Percentiles rank a stretch among this genome's conserved stretches.
Evolutionary conservation across 441 rosid species (phyloP).

Genomic region (Populus hybrid): DNA sequence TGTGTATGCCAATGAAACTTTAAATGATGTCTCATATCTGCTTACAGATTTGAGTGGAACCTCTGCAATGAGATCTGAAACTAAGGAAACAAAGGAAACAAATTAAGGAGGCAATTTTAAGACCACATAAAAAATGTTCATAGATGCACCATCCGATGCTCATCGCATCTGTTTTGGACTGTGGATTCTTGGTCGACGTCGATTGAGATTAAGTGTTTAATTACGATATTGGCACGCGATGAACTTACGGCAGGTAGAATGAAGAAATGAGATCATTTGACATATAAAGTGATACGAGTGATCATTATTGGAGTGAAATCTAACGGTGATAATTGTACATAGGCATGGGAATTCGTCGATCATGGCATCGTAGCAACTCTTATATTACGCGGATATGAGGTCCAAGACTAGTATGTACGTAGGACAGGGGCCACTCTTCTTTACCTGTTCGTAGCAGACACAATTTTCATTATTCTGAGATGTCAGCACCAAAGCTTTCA

Average conservation of each 20-base stretch:
- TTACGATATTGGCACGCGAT: background rate
- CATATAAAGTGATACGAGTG: background rate
- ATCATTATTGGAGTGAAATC: background rate
- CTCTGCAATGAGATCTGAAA: slow-evolving; percentile 14
- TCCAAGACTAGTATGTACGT: background rate
- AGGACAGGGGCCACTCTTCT: slow-evolving; percentile 1
- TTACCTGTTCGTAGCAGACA: background rate
- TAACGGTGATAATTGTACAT: background rate
- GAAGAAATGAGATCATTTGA: background rate
- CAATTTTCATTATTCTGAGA: slow-evolving; percentile 18
- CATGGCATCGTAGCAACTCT: background rate
- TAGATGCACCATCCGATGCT: background rate
- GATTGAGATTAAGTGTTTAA: background rate
- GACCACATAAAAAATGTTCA: slow-evolving; percentile 6
- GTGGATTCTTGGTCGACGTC: slow-evolving; percentile 5
- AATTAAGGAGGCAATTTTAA: slow-evolving; percentile 23
- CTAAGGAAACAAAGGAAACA: background rate
- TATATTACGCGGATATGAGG: background rate
- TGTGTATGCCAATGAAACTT: slow-evolving; percentile 7
- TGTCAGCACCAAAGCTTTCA: slow-evolving; percentile 18
- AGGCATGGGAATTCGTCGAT: background rate
- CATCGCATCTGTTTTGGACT: background rate
- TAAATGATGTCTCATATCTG: slow-evolving; percentile 13
- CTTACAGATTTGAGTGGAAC: slow-evolving; percentile 15
- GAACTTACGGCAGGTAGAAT: background rate